These are phyloP conservation scores for Chlorella sp. DNA, from an alignment of 139 green algal genomes.

Conservation along the genomic window DNA sequence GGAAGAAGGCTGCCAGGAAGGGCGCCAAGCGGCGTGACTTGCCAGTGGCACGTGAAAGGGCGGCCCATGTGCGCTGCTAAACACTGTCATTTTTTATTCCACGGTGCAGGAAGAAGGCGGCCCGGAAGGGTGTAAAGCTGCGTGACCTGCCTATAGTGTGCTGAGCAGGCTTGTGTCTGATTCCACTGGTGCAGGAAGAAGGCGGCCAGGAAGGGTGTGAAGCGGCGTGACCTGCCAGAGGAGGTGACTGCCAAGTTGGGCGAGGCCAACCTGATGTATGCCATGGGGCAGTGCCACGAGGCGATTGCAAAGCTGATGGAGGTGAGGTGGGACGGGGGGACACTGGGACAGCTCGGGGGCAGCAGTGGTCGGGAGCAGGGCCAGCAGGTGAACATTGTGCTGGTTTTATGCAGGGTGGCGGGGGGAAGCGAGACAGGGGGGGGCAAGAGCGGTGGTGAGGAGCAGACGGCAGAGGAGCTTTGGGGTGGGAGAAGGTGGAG, in stretches of 20 bases:
- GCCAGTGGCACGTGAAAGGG: no score
- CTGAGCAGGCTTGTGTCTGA: no score
- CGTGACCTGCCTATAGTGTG: background rate
- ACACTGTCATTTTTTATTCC: no score
- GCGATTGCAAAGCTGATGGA: constrained; percentile 77
- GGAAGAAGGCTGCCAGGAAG: constrained; percentile 4
- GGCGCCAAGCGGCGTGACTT: constrained; percentile 46
- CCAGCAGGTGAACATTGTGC: no score
- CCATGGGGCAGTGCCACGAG: constrained; percentile 48
- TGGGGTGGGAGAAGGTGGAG: no score
- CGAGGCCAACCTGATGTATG: constrained; percentile 91
- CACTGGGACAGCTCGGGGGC: background rate
- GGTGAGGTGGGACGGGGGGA: background rate
- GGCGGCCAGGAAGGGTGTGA: background rate
- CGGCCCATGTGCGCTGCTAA: no score
- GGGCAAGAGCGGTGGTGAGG: no score
- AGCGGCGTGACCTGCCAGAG: constrained; percentile 64
- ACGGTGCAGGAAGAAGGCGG: no score
- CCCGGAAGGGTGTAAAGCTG: no score
- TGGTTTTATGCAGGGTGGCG: background rate
- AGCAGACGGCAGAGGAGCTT: no score
- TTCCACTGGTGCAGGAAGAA: constrained; percentile 16
- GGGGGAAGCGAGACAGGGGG: background rate
- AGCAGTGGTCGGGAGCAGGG: no score
- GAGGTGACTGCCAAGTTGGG: constrained; percentile 73